A percentile compares a stretch with the other conserved stretches of the same genome.
These are phyloP conservation scores for Trametes cingulata DNA, from an alignment of 768 basidiomycete species.

Conservation along the genomic window DNA sequence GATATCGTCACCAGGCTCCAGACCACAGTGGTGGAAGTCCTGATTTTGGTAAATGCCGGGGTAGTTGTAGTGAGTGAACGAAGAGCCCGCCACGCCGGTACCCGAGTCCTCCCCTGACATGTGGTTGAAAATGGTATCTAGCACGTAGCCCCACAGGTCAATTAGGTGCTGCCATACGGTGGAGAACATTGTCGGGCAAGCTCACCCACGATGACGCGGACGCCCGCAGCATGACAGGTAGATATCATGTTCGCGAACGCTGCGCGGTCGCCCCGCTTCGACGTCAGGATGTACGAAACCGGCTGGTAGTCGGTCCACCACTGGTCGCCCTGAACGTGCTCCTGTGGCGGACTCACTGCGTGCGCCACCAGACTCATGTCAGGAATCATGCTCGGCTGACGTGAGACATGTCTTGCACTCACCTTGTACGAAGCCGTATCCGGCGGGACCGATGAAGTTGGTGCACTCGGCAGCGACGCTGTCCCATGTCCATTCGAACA, in stretches of 20 bases:
- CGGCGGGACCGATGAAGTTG: constrained; percentile 66
- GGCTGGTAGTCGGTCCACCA: constrained; percentile 81
- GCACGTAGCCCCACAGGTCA: constrained; percentile 27
- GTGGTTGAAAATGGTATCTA: constrained; percentile 64
- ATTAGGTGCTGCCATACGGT: constrained; percentile 12
- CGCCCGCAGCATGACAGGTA: constrained; percentile 41
- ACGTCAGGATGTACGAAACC: constrained; percentile 63
- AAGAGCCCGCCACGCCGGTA: constrained; percentile 48
- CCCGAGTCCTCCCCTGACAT: constrained; percentile 57
- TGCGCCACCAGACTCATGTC: neutral
- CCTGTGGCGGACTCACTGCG: constrained; percentile 51
- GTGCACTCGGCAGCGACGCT: constrained; percentile 64
- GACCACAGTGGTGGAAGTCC: constrained; percentile 68
- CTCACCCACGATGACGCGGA: constrained; percentile 41
- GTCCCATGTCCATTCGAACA: constrained; percentile 65
- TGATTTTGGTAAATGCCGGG: constrained; percentile 30
- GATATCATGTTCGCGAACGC: constrained; percentile 48
- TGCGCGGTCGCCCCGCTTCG: constrained; percentile 60
- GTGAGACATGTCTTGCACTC: neutral
- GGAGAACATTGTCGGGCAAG: neutral
- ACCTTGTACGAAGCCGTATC: constrained; percentile 72
- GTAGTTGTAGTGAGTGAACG: constrained; percentile 52
- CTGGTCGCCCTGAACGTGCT: constrained; percentile 56
- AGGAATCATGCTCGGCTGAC: neutral
- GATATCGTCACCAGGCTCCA: constrained; percentile 53